Base-by-base conservation (phyloP, 2,329 filamentous ascomycete species). In the Tolypocladium ovalisporum region DNA sequence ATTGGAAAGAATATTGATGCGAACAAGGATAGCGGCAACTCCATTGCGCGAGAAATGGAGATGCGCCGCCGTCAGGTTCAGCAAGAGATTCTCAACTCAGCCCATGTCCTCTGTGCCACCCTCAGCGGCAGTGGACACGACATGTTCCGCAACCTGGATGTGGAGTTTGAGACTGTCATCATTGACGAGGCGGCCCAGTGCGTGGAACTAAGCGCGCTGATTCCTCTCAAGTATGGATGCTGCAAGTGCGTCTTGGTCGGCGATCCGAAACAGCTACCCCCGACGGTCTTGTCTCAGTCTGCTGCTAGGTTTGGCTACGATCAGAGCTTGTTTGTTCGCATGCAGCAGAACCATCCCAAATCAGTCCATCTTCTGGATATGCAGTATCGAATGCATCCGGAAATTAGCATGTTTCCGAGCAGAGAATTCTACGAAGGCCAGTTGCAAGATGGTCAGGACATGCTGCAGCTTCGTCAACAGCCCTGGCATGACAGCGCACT, bases 371-470 rank as follows among this genome's bases (percentile, higher is more conserved):
- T 99, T 32, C 83, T 99, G n/a, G 93, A 97, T 68, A 94, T 88
- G 57, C 94, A 99, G 69, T 99, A 99, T 70, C 94, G 94, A 73
- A 99, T 99, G 95, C 94, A 99, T 74, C 94, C 95, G 0, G 90
- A 94, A 63, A 99, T 99, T 69, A 96, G 91, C 71, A 72, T 78
- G 55, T 99, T 97, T 71, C 94, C 95, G 1, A 96, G 91, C 70
- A 77, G 81, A 64, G 87, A 92, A 55, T 99, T 99, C 74, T 99
- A 99, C 74, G 90, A 97, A 68, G 85, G 89, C 34, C 84, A 85
- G 61, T 82, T 99, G 13, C 78, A 92, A 62, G 91, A 99, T 70
- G 94, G 95, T 29, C 82, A 81, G 59, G 82, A 88, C 62, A 97
- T 97, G 92, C 84, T 81, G 4, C 77, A 75, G 56, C 77, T 96